Base-by-base conservation (phyloP, 1,284 basidiomycete species). In the Tilletia indica region DNA sequence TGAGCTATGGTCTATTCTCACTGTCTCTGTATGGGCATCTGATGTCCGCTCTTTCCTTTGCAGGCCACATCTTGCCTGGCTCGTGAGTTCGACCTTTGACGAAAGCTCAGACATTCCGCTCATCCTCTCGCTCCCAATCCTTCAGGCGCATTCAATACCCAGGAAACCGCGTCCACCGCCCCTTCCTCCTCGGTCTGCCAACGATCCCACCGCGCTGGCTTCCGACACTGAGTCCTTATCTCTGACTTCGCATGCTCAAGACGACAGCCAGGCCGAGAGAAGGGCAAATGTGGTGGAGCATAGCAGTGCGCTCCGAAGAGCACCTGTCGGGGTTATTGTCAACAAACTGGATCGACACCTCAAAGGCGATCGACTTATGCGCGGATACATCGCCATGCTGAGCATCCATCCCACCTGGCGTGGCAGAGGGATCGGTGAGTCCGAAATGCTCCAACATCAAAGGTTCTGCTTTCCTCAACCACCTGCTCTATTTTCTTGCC, bases 331-430 rank as follows among this genome's bases (percentile, higher is more conserved):
- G 25, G 93, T 93, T 4, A 92, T 99, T 73, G 92, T 99, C 38
- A 95, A 93, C 88, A 98, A 98, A 87, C 92, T 96, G 84, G 94
- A 93, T 78, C 87, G 89, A 81, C 95, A 97, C 85, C 68, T 79
- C 34, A 87, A 88, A 73, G 80, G 83, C 5, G 75, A 78, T 12
- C 86, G 88, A 70, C 87, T 89, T 4, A 92, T 93, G 85, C 87
- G 96, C 79, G 96, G 96, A 3, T 99, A 99, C 83, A 97, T 99
- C 73, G 96, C 94, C 39, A 99, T 99, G 97, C 89, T 99, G 70
- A 80, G 78, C 61, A 77, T 84, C 9, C 71, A 76, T 9, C 51
- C 72, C 1, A 45, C 61, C 2, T 78, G 74, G 73, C 70, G 83
- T 0, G 74, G 79, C 0, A 88, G 90, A 64, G 94, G 96, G 16